A percentile compares a stretch with the other conserved stretches of the same genome.
Evolutionary conservation across 176 grass and related monocot genomes (phyloP).

Genomic region (Oropetium thomaeum): DNA sequence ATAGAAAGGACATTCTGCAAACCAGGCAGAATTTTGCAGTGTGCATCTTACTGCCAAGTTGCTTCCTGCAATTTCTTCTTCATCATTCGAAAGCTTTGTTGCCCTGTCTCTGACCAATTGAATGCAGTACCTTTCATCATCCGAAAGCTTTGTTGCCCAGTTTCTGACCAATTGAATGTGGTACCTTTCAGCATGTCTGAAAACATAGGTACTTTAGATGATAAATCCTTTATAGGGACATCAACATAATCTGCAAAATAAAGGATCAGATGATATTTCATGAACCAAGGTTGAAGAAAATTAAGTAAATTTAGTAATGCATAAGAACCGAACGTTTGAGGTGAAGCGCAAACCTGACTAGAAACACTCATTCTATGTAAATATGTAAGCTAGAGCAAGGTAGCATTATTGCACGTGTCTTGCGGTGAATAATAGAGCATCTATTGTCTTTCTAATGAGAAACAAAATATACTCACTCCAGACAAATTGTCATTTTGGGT

Average conservation of each 20-base stretch:
- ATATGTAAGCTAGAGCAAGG: neutral
- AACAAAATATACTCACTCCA: neutral
- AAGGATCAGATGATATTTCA: neutral
- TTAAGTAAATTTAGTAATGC: neutral
- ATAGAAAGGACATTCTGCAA: slow-evolving; percentile 13
- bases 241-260: slow-evolving; percentile 83
- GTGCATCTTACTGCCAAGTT: slow-evolving; percentile 50
- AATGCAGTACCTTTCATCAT: slow-evolving; percentile 67
- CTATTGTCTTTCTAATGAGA: neutral
- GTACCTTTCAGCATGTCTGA: slow-evolving; percentile 62
- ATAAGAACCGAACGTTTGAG: neutral
- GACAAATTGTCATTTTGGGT: neutral
- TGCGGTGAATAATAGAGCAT: neutral
- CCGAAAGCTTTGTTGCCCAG: slow-evolving; percentile 67
- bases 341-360: neutral
- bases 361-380: neutral
- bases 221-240: slow-evolving; percentile 34
- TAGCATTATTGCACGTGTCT: neutral
- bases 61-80: slow-evolving; percentile 83
- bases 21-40: slow-evolving; percentile 27
- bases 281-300: slow-evolving; percentile 6
- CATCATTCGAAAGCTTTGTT: slow-evolving; percentile 62
- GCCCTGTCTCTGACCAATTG: slow-evolving; percentile 69
- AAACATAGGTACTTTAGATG: slow-evolving; percentile 50
- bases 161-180: slow-evolving; percentile 69